A percentile compares a stretch with the other conserved stretches of the same genome.
Evolutionary conservation across 1,139 yeast species (phyloP).

Genomic region (Kodamaea arcana): DNA sequence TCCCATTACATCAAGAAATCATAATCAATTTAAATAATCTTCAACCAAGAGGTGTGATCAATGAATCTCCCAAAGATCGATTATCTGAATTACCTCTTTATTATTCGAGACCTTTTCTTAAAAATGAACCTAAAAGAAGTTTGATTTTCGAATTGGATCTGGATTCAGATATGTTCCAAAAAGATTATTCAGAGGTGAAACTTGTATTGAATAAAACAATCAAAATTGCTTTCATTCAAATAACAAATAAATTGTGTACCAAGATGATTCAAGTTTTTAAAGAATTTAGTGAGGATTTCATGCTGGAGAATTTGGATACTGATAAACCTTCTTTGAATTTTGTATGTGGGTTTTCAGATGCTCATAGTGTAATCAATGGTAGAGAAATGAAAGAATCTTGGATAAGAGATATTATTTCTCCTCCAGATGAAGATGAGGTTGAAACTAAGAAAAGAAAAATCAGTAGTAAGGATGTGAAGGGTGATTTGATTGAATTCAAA

Average conservation of each 20-base stretch:
- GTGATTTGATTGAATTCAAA: conserved; percentile 35
- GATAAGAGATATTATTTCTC: conserved; percentile 27
- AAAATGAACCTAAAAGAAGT: conserved; percentile 37
- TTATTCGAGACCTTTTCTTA: conserved; percentile 58
- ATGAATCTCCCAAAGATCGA: conserved; percentile 17
- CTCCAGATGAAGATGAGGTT: conserved; percentile 5
- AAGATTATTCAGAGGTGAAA: conserved; percentile 23
- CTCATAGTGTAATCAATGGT: conserved; percentile 34
- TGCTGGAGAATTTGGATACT: conserved; percentile 17
- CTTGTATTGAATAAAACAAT: conserved; percentile 27
- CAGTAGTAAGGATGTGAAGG: conserved; percentile 13
- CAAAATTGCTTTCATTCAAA: conserved; percentile 23
- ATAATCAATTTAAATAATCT: conserved; percentile 49
- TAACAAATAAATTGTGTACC: conserved; percentile 22
- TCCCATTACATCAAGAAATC: conserved; percentile 48
- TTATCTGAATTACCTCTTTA: conserved; percentile 19
- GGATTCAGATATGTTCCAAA: conserved; percentile 10
- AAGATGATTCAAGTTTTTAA: conserved; percentile 27
- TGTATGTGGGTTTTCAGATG: conserved; percentile 25
- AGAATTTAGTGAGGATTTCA: conserved; percentile 18
- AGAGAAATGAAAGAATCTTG: conserved; percentile 33
- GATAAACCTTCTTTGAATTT: conserved; percentile 18
- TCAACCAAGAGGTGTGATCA: conserved; percentile 36
- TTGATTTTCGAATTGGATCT: conserved; percentile 54
- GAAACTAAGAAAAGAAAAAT: conserved; percentile 14